phyloP scores from a whole-genome alignment of 2,329 filamentous ascomycete genomes.

The Epichloe coenophiala region DNA sequence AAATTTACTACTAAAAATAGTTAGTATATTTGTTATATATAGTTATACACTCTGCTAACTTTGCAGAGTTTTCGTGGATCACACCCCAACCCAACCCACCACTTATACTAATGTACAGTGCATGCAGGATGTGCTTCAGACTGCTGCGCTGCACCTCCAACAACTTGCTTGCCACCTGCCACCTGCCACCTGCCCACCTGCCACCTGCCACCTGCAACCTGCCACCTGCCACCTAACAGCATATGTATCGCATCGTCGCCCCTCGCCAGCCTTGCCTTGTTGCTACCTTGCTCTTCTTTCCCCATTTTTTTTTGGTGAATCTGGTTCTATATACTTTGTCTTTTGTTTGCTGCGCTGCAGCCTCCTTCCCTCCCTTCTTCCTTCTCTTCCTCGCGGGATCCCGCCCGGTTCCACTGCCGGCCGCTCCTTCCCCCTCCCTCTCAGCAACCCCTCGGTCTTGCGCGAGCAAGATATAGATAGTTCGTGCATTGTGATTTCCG shows the following conservation, averaged over 20 bases:
- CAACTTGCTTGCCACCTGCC: neutral
- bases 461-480: neutral
- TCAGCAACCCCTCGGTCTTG: neutral
- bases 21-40: too few species aligned
- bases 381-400: neutral
- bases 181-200: too few species aligned
- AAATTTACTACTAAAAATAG: too few species aligned
- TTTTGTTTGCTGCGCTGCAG: neutral
- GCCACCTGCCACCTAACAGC: neutral
- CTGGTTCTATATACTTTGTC: neutral
- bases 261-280: neutral
- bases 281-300: neutral
- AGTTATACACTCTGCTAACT: too few species aligned
- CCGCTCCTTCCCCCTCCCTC: neutral
- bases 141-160: neutral
- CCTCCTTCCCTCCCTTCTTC: neutral
- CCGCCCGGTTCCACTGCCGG: neutral
- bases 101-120: neutral
- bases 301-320: neutral
- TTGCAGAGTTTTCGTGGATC: too few species aligned
- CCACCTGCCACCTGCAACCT: too few species aligned
- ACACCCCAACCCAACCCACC: too few species aligned
- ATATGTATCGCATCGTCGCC: neutral
- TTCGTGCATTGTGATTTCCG: neutral
- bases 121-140: neutral